Evolutionary conservation across 768 basidiomycete genomes (phyloP).

Genomic region (Psilocybe cubensis): DNA sequence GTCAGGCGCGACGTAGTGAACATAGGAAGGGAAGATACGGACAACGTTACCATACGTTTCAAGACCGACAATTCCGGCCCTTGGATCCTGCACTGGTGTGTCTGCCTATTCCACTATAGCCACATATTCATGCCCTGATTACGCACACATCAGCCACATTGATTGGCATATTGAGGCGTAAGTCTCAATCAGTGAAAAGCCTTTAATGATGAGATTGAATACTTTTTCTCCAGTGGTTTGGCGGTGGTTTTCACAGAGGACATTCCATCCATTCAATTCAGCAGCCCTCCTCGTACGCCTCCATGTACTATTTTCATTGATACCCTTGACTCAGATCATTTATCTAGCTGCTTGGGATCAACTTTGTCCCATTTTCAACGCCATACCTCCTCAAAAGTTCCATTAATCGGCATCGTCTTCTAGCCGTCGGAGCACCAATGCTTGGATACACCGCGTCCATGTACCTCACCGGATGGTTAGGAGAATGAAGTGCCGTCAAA

Average conservation of each 20-base stretch:
- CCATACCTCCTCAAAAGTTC: constrained; percentile 19
- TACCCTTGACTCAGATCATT: neutral
- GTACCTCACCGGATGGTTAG: too few species aligned
- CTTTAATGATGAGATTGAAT: too few species aligned
- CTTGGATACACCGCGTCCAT: too few species aligned
- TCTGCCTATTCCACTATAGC: too few species aligned
- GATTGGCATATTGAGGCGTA: constrained; percentile 51
- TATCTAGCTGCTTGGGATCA: constrained; percentile 32
- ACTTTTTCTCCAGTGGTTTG: constrained; percentile 24
- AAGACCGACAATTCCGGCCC: constrained; percentile 70
- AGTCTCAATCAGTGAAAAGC: constrained; percentile 6
- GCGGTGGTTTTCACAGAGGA: constrained; percentile 41
- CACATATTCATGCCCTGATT: neutral
- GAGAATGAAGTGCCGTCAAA: too few species aligned
- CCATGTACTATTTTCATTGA: neutral
- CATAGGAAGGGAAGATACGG: constrained; percentile 34
- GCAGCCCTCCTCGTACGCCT: constrained; percentile 27
- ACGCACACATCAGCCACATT: constrained; percentile 34
- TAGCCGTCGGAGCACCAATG: too few species aligned
- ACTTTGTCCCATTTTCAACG: constrained; percentile 37
- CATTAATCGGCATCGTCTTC: too few species aligned
- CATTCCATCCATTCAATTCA: constrained; percentile 18
- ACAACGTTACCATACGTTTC: constrained; percentile 63
- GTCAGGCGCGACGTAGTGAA: constrained; percentile 57
- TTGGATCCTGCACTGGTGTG: constrained; percentile 53